phyloP scores from a whole-genome alignment of 2,329 filamentous ascomycete species.

The Colletotrichum neosansevieriae region DNA sequence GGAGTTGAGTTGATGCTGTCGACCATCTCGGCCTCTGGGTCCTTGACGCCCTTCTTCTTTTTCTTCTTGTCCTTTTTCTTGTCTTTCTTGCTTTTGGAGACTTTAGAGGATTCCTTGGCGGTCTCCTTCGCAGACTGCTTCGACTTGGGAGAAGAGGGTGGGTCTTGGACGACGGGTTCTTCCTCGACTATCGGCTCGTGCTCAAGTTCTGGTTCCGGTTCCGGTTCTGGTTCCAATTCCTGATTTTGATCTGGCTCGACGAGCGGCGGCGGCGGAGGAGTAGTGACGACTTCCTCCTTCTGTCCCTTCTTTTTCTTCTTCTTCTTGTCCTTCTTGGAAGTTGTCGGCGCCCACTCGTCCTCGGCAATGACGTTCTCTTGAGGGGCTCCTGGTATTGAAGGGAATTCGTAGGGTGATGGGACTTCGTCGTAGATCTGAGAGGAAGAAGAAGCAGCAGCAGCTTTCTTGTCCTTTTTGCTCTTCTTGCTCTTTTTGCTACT shows the following conservation, averaged over 20 bases:
- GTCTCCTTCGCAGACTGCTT: conserved; percentile 29
- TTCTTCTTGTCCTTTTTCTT: conserved; percentile 41
- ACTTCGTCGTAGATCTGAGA: conserved; percentile 16
- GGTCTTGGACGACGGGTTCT: not conserved
- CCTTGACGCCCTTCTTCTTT: conserved; percentile 38
- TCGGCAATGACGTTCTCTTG: conserved; percentile 18
- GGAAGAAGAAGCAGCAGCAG: not conserved
- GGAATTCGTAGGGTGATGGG: conserved; percentile 5
- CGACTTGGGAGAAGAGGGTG: conserved; percentile 11
- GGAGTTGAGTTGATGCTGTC: conserved; percentile 9
- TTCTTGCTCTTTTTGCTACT: conserved; percentile 41
- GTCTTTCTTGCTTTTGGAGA: conserved; percentile 39
- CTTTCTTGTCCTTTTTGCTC: conserved; percentile 40
- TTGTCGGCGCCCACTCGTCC: conserved; percentile 33
- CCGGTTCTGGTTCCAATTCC: not conserved
- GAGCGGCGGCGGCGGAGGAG: conserved; percentile 7
- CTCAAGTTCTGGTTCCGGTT: conserved; percentile 1
- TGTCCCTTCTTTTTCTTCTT: conserved; percentile 38
- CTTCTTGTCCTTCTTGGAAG: conserved; percentile 38
- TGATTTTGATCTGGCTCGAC: conserved; percentile 7
- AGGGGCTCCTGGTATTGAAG: conserved; percentile 18
- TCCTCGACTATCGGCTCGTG: no score
- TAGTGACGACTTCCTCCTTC: conserved; percentile 13
- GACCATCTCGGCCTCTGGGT: conserved; percentile 18
- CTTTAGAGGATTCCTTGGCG: conserved; percentile 23